A percentile compares a stretch with the other conserved stretches of the same genome.
Evolutionary conservation across 768 basidiomycete genomes (phyloP).

Genomic region (Termitomyces sp.): DNA sequence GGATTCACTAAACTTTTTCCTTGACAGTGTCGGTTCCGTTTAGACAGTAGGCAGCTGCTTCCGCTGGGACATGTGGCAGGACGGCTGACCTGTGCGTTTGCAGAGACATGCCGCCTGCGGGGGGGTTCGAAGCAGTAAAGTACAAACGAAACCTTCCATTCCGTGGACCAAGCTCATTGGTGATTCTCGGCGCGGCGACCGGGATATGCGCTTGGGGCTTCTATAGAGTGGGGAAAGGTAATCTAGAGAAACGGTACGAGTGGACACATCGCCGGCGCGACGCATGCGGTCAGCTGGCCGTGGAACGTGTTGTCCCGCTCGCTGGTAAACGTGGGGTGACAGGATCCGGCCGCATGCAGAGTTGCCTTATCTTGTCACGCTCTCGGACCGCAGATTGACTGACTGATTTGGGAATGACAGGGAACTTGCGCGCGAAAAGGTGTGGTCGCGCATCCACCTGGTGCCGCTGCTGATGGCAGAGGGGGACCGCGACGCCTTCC

Average conservation of each 20-base stretch:
- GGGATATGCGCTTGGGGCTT: slow-evolving; percentile 89
- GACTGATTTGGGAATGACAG: slow-evolving; percentile 56
- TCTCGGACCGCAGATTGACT: slow-evolving; percentile 41
- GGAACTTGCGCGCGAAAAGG: slow-evolving; percentile 89
- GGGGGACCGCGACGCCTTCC: slow-evolving; percentile 86
- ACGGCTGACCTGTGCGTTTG: slow-evolving; percentile 14
- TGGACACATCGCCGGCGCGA: slow-evolving; percentile 10
- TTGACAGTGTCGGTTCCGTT: slow-evolving; percentile 55
- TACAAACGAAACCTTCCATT: slow-evolving; percentile 96
- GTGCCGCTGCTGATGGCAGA: slow-evolving; percentile 92
- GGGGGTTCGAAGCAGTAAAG: slow-evolving; percentile 88
- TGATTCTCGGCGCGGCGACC: slow-evolving; percentile 82
- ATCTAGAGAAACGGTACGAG: slow-evolving; percentile 82
- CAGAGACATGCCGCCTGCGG: slow-evolving; percentile 94
- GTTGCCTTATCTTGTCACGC: slow-evolving; percentile 39
- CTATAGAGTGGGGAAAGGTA: slow-evolving; percentile 87
- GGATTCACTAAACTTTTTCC: slow-evolving; percentile 2
- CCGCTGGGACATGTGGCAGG: slow-evolving; percentile 25
- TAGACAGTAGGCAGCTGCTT: slow-evolving; percentile 52
- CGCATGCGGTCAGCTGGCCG: slow-evolving; percentile 53
- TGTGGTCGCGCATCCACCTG: slow-evolving; percentile 94
- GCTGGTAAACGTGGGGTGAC: slow-evolving; percentile 66
- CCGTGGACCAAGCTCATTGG: slow-evolving; percentile 80
- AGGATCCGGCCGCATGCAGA: slow-evolving; percentile 58
- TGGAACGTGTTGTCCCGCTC: slow-evolving; percentile 72